A percentile compares a stretch with the other conserved stretches of the same genome.
phyloP scores from a whole-genome alignment of 768 basidiomycete genomes.

The Kwoniella sp. region DNA sequence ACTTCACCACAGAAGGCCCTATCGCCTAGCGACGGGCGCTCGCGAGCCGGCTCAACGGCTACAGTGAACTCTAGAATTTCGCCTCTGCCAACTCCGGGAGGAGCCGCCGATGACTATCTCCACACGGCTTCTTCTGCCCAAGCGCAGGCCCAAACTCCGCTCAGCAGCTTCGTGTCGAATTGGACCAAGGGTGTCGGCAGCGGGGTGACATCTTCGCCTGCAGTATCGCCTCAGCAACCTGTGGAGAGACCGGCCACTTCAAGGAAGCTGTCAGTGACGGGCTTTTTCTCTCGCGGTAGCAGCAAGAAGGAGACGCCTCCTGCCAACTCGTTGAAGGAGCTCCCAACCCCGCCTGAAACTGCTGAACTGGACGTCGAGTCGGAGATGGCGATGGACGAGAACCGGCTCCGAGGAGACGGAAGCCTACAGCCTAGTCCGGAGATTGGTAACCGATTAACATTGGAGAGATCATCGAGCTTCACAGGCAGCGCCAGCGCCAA shows the following conservation, averaged over 20 bases:
- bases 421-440: slow-evolving; percentile 18
- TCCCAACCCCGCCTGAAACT: slow-evolving; percentile 16
- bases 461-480: background rate
- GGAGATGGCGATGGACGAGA: background rate
- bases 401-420: background rate
- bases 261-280: slow-evolving; percentile 30
- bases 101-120: slow-evolving; percentile 14
- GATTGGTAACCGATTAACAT: background rate
- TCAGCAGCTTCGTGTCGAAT: slow-evolving; percentile 43
- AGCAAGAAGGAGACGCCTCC: background rate
- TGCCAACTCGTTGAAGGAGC: slow-evolving; percentile 12
- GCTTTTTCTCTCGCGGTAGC: slow-evolving; percentile 35
- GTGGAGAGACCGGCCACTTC: slow-evolving; percentile 15
- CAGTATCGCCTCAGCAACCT: background rate
- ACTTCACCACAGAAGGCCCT: slow-evolving; percentile 28
- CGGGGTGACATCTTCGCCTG: slow-evolving; percentile 22
- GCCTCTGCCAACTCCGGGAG: slow-evolving; percentile 22
- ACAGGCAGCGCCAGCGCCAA: background rate
- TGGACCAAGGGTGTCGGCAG: slow-evolving; percentile 42
- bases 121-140: slow-evolving; percentile 6
- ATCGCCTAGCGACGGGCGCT: slow-evolving; percentile 30
- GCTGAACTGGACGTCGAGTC: background rate
- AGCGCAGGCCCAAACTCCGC: slow-evolving; percentile 29
- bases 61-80: slow-evolving; percentile 12
- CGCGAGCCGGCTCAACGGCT: slow-evolving; percentile 27